Evolutionary conservation across 2,329 filamentous ascomycete species (phyloP), one percentile per base, ranked within the genome.

Genomic region (Epichloe glyceriae): DNA sequence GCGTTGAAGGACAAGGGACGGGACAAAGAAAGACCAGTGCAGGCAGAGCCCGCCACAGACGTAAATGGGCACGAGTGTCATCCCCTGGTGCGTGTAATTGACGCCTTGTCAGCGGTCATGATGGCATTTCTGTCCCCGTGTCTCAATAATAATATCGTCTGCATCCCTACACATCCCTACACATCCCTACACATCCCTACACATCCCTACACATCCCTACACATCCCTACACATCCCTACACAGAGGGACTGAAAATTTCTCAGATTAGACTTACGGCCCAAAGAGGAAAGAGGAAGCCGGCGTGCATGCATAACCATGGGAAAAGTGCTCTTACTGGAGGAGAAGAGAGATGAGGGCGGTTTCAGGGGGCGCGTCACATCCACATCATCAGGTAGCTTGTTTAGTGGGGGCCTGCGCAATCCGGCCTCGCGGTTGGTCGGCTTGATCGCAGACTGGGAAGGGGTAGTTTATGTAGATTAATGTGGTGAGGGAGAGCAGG

Each of bases 301-400:
- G 19, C 19, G 34, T 39, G n/a, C 19, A 38, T 39, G n/a, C 34
- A 38, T 5, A 40, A 22, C 45, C 45, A 19, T 35, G n/a, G 19
- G 5, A 7, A 17, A 14, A n/a, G 10, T 20, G 14, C 7, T 26
- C 40, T 22, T 43, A 17, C 40, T 44, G 39, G 4, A 10, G n/a
- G n/a, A 26, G 17, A 43, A 12, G 47, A 50, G 50, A 54, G 48
- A 54, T 52, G 50, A 52, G 45, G 45, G 45, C 26, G 26, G 50
- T 54, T 54, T 52, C 53, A 54, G 46, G 53, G 52, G 41, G 48
- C 41, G 38, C 22, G 40, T 11, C 14, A 42, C 17, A 47, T 47
- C 53, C 53, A 38, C 53, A 49, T 17, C 37, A 30, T 39, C 39
- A 19, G 14, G 44, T 46, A 46, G 47, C 50, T 50, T 54, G 50